Conservation (phyloP, 768 basidiomycete species). For the Mycena venus region DNA sequence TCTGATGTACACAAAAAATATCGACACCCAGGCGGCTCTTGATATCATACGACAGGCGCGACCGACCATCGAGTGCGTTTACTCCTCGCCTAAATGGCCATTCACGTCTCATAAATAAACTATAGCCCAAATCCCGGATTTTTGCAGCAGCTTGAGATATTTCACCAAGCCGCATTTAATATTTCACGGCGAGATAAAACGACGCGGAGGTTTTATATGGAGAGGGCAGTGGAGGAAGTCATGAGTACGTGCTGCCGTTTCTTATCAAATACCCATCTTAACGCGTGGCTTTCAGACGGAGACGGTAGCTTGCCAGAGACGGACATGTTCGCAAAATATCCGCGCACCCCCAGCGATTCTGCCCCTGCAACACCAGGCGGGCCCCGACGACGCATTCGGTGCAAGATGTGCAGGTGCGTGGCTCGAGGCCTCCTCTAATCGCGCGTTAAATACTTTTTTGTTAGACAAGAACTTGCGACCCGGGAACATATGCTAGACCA, state of each 20-base stretch:
- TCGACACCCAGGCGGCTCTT: constrained; percentile 73
- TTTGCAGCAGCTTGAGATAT: constrained; percentile 83
- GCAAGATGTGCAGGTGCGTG: constrained; percentile 89
- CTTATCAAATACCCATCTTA: not conserved
- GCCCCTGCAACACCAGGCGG: constrained; percentile 68
- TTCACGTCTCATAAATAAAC: not conserved
- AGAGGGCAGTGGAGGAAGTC: constrained; percentile 78
- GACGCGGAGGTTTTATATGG: constrained; percentile 88
- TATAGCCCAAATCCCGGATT: constrained; percentile 90
- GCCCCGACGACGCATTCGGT: constrained; percentile 77
- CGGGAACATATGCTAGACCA: constrained; percentile 97
- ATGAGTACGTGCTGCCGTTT: constrained; percentile 70
- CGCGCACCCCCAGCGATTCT: constrained; percentile 74
- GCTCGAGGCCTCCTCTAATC: not conserved
- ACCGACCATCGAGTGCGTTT: constrained; percentile 77
- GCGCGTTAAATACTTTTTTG: not conserved
- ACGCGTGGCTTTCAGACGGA: constrained; percentile 64
- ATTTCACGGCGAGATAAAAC: constrained; percentile 77
- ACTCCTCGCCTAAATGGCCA: not conserved
- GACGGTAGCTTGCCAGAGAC: constrained; percentile 75
- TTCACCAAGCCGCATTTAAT: constrained; percentile 78
- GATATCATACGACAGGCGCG: constrained; percentile 75
- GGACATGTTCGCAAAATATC: constrained; percentile 84
- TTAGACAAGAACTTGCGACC: constrained; percentile 85
- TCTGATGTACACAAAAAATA: constrained; percentile 80